Base-by-base conservation (phyloP, 805 yeast species). In the Naumovozyma castellii region DNA sequence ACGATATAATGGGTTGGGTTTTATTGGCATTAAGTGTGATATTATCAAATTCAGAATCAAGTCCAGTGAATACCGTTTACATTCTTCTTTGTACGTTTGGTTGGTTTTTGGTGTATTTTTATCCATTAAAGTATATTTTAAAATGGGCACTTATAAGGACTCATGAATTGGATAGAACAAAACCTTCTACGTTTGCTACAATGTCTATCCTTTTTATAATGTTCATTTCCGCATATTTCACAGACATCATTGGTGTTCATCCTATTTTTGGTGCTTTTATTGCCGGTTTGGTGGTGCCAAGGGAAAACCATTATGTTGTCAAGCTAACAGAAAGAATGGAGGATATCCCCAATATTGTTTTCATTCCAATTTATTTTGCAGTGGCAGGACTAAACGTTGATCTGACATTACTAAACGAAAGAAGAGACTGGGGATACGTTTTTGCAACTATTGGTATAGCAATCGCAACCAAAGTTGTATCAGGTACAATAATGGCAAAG, bases 201-300 rank as follows among this genome's bases (percentile, higher is more conserved):
- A 61, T 76, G 61, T 53, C 71, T 25, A 73, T 81, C 25, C 49
- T 84, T 40, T 47, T 75, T 6, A 54, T 76, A 41, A 78, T 77
- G 46, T 73, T 84, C 43, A 57, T 72, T 3, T 80, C 88, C 3
- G 76, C 92, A 1, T 84, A 83, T 59, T 81, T 75, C 56, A 84
- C 94, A 2, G 88, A 82, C 56, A 80, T 84, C 42, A 80, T 84
- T 45, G 94, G 94, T 4, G 90, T 82, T 9, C 94, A 84, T 59
- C 83, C 92, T 0, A 84, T 84, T 49, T 84, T 84, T 60, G 94
- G 94, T 32, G 92, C 90, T 0, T 84, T 84, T 52, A 69, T 84
- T 61, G 76, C 78, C 10, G 94, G 94, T 3, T 65, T 80, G 25
- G 73, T 84, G 38, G 73, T 83, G 5, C 94, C 94, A 6, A 68